A percentile compares a stretch with the other conserved stretches of the same genome.
Conservation (phyloP, 495 filamentous ascomycete species). For the Neohortaea acidophila region DNA sequence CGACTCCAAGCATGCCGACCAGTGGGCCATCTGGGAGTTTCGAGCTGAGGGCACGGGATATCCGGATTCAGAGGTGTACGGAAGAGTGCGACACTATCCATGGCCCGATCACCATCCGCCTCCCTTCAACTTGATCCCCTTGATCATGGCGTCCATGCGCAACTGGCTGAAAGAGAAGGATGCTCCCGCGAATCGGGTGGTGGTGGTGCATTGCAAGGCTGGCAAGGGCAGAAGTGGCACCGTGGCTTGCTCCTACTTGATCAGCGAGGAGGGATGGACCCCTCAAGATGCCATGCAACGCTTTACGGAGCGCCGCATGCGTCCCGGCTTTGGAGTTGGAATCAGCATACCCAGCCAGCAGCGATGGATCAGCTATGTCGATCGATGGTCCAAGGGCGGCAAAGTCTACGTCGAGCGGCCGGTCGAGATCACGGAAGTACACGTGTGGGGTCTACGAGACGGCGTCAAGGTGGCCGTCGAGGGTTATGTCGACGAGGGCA, state of each 20-base stretch:
- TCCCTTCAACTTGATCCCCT: constrained; percentile 72
- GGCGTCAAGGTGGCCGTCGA: constrained; percentile 79
- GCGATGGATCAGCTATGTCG: constrained; percentile 78
- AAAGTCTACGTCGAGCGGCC: constrained; percentile 73
- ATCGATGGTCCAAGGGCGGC: constrained; percentile 59
- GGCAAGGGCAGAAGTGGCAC: constrained; percentile 93
- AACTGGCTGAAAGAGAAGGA: constrained; percentile 59
- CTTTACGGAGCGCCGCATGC: constrained; percentile 82
- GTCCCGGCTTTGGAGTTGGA: constrained; percentile 69
- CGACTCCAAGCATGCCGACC: constrained; percentile 59
- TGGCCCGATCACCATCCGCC: constrained; percentile 97
- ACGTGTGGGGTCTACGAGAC: constrained; percentile 76
- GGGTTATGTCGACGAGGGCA: constrained; percentile 74
- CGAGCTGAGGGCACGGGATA: constrained; percentile 93
- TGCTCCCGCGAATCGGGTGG: constrained; percentile 45
- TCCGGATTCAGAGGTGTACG: constrained; percentile 73
- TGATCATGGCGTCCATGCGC: constrained; percentile 80
- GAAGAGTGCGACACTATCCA: constrained; percentile 72
- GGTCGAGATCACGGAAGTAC: constrained; percentile 75
- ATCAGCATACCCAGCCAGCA: constrained; percentile 89
- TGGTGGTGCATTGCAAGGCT: constrained; percentile 95
- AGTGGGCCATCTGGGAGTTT: constrained; percentile 96
- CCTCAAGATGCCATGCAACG: constrained; percentile 58
- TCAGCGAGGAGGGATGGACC: constrained; percentile 78
- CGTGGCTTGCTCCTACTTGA: constrained; percentile 70